Evolutionary conservation across 2,329 filamentous ascomycete species (phyloP).

Genomic region (Trichoderma guizhouense): DNA sequence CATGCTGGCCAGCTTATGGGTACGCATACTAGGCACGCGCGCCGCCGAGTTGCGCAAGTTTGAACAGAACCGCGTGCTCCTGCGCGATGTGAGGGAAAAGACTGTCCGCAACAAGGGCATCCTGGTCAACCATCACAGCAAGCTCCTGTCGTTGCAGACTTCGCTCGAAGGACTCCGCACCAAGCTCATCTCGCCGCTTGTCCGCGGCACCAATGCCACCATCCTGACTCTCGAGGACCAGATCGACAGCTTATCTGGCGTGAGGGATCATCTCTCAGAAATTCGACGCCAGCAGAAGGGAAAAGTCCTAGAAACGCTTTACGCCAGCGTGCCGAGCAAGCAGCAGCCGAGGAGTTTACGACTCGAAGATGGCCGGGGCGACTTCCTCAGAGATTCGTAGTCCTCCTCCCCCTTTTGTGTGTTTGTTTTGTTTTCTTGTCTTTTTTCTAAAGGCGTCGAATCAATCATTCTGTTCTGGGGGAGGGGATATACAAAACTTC

Average conservation of each 20-base stretch:
- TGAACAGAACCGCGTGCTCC: conserved; percentile 80
- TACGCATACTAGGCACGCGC: conserved; percentile 74
- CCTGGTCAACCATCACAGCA: conserved; percentile 81
- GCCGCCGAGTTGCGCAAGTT: conserved; percentile 78
- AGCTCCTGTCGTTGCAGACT: conserved; percentile 77
- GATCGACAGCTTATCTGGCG: conserved; percentile 76
- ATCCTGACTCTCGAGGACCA: conserved; percentile 79
- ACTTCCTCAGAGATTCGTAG: conserved; percentile 8
- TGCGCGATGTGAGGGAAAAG: conserved; percentile 74
- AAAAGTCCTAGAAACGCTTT: conserved; percentile 77
- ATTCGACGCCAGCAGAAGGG: conserved; percentile 78
- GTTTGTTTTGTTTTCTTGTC: neutral
- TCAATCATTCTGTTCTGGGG: neutral
- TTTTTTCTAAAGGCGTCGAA: neutral
- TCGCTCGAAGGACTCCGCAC: conserved; percentile 80
- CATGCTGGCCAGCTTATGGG: conserved; percentile 81
- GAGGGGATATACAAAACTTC: conserved; percentile 1
- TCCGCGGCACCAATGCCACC: conserved; percentile 65
- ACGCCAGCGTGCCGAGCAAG: conserved; percentile 46
- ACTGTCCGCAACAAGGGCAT: conserved; percentile 86
- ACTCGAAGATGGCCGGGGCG: conserved; percentile 5
- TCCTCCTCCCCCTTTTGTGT: neutral
- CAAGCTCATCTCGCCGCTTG: conserved; percentile 80
- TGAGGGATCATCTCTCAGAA: conserved; percentile 71
- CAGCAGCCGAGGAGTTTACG: conserved; percentile 6